phyloP scores from a whole-genome alignment of 2,329 filamentous ascomycete genomes.

The Penicillium sp. region DNA sequence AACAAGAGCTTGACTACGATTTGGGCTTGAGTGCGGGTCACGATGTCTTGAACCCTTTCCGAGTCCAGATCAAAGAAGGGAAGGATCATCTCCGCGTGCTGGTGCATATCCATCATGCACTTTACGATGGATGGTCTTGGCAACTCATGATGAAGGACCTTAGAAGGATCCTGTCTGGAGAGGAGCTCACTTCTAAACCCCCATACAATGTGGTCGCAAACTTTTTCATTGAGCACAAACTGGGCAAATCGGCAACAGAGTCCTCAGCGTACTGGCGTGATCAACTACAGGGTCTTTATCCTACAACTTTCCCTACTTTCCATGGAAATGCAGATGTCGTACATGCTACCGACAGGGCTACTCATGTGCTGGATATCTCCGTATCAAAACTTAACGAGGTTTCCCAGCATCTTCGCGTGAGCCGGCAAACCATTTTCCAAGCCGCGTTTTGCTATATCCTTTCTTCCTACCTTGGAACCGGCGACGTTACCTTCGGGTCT shows the following conservation, averaged over 20 bases:
- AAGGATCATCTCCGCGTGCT: constrained; percentile 26
- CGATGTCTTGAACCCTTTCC: constrained; percentile 52
- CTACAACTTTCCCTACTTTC: constrained; percentile 52
- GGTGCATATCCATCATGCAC: constrained; percentile 65
- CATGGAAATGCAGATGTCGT: constrained; percentile 32
- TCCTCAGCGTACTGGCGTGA: constrained; percentile 62
- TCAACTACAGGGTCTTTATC: constrained; percentile 51
- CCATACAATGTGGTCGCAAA: constrained; percentile 54
- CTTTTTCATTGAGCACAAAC: constrained; percentile 36
- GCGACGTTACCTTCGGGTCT: constrained; percentile 65
- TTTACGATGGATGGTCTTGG: constrained; percentile 92
- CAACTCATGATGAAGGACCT: constrained; percentile 66
- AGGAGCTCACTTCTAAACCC: constrained; percentile 37
- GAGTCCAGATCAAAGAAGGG: constrained; percentile 46
- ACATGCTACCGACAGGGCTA: constrained; percentile 21
- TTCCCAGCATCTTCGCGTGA: constrained; percentile 42
- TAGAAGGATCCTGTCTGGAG: constrained; percentile 40
- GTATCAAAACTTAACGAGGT: constrained; percentile 29
- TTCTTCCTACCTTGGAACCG: constrained; percentile 52
- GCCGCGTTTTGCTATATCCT: constrained; percentile 60
- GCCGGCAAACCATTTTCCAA: constrained; percentile 67
- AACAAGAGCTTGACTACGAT: constrained; percentile 34
- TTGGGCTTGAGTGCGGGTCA: constrained; percentile 28
- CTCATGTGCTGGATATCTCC: constrained; percentile 30
- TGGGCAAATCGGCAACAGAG: constrained; percentile 28